phyloP scores from a whole-genome alignment of 2,329 filamentous ascomycete species.

The Penicillium expansum region DNA sequence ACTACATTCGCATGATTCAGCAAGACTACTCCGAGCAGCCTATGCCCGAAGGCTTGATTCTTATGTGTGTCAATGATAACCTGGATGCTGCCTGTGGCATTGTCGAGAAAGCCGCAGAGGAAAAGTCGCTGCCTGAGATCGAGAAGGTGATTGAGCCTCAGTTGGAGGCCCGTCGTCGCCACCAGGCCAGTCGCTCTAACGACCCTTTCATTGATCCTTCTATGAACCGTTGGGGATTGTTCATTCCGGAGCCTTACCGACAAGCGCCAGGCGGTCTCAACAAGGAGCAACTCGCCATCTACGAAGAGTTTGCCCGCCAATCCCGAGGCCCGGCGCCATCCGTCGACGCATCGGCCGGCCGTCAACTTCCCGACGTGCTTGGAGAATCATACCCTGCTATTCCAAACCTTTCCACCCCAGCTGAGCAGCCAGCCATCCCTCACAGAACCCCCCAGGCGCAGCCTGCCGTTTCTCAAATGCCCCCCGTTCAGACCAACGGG shows the following conservation, averaged over 20 bases:
- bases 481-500: conserved; percentile 49
- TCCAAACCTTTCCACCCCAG: conserved; percentile 61
- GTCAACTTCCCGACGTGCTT: conserved; percentile 61
- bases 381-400: conserved; percentile 60
- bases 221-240: conserved; percentile 87
- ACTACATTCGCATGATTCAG: conserved; percentile 88
- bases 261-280: conserved; percentile 81
- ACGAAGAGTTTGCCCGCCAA: conserved; percentile 91
- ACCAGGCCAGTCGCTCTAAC: conserved; percentile 70
- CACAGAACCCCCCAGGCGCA: conserved; percentile 55
- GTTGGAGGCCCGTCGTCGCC: conserved; percentile 71
- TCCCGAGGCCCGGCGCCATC: conserved; percentile 61
- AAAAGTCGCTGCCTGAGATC: conserved; percentile 89
- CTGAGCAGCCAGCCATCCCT: conserved; percentile 60
- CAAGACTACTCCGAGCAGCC: conserved; percentile 63
- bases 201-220: conserved; percentile 80
- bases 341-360: conserved; percentile 58
- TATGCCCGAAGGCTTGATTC: conserved; percentile 87
- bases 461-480: conserved; percentile 37
- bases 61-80: conserved; percentile 99
- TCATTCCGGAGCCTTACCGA: conserved; percentile 91
- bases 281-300: conserved; percentile 88
- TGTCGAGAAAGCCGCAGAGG: conserved; percentile 93
- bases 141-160: conserved; percentile 87
- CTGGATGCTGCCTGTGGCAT: conserved; percentile 88